Evolutionary conservation across 805 yeast genomes (phyloP), one percentile per base, ranked within the genome.

Genomic region (Spencermartinsiella europaea): DNA sequence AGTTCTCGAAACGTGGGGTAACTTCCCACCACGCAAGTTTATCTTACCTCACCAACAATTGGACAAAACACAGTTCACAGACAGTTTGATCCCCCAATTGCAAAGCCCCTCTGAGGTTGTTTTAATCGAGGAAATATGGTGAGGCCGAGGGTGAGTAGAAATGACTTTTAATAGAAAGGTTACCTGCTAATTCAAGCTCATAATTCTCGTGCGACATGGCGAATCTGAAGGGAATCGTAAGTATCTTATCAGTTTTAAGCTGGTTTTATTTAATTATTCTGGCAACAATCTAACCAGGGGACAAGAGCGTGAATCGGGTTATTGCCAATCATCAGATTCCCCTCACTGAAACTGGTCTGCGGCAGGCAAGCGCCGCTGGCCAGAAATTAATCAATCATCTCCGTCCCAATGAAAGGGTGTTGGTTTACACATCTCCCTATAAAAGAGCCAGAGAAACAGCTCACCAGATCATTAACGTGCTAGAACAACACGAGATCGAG

Each of bases 401-500:
- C 31, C 59, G 57, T 2, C 63, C 69, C n/a, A 79, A 74, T 41
- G 84, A 79, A 43, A 66, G 73, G n/a, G 71, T 90, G 3, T 70
- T 85, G 44, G 81, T 90, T 59, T 86, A 83, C 62, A 87, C 95
- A 0, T 85, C 95, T 3, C 97, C 97, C 0, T 90, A 90, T 62
- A 63, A 72, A 46, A 72, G 97, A 45, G 86, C 97, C 0, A 71
- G 95, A 41, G 88, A 90, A 62, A 90, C 97, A 1, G 73, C 93
- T 31, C 76, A 83, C 44, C 83, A 83, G 19, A 75, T 90, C 5
- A 60, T 84, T 2, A 83, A 82, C 1, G 72, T 80, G 51, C 67
- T 67, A 4, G 66, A 61, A 8, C 53, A 57, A 59, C 67, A 61
- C 20, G 63, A 58, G 40, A 55, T 81, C 7, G 68, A 71, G 3